These are phyloP conservation scores for Leptosphaerulina australis DNA, from an alignment of 2,329 filamentous ascomycete genomes.

Conservation along the genomic window DNA sequence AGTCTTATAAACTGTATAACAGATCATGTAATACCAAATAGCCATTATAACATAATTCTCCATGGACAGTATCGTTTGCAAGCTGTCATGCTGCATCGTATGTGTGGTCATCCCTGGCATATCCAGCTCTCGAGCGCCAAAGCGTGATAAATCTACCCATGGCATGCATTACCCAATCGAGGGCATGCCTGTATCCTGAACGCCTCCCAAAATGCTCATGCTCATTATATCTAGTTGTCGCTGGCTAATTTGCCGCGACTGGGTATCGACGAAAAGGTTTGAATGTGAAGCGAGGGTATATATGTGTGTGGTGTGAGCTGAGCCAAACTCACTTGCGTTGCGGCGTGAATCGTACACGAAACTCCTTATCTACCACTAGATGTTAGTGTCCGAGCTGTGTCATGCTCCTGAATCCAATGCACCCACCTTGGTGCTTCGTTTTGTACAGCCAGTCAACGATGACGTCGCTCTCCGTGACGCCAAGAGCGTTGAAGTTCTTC, in stretches of 20 bases:
- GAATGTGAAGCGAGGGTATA: slow-evolving; percentile 32
- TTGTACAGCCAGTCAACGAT: slow-evolving; percentile 81
- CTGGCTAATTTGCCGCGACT: slow-evolving; percentile 28
- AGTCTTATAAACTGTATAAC: neutral
- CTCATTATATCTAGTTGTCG: slow-evolving; percentile 33
- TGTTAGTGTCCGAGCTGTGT: slow-evolving; percentile 8
- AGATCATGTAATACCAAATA: slow-evolving; percentile 3
- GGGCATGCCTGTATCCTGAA: slow-evolving; percentile 26
- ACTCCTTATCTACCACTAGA: slow-evolving; percentile 52
- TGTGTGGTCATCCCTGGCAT: slow-evolving; percentile 13
- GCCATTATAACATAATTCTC: slow-evolving; percentile 3
- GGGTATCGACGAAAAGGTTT: slow-evolving; percentile 46
- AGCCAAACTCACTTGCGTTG: slow-evolving; percentile 38
- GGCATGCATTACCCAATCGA: slow-evolving; percentile 8
- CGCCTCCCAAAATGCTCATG: slow-evolving; percentile 45
- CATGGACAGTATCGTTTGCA: slow-evolving; percentile 6
- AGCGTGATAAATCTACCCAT: slow-evolving; percentile 7
- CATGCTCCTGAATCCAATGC: neutral
- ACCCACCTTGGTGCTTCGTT: slow-evolving; percentile 63
- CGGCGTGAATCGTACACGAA: slow-evolving; percentile 53
- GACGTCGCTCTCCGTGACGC: slow-evolving; percentile 80
- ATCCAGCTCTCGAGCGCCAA: slow-evolving; percentile 3
- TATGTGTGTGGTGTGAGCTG: slow-evolving; percentile 14
- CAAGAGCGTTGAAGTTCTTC: slow-evolving; percentile 82
- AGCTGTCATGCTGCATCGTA: slow-evolving; percentile 4